Base-by-base conservation (phyloP, 371 early-diverging fungal species). In the Haplosporangium sp. region DNA sequence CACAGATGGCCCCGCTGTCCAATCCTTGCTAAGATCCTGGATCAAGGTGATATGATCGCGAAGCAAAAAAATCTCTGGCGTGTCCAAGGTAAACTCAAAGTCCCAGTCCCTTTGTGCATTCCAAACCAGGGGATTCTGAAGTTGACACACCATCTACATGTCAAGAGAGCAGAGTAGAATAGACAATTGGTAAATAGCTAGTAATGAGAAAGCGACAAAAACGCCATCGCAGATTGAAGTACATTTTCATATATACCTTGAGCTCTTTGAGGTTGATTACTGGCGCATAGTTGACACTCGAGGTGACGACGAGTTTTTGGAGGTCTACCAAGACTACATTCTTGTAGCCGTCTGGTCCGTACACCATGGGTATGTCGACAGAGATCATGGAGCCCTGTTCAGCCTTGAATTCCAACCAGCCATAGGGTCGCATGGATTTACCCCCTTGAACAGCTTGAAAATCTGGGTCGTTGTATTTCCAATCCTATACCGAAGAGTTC, bases 11-110 rank as follows among this genome's bases (percentile, higher is more conserved):
- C 83, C 84, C 0, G 90, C 84, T 11, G 89, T 84, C 89, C 93
- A 93, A 66, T 96, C 96, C 45, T 87, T 87, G 58, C 87, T 74
- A 13, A 93, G 67, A 73, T 96, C 96, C 74, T 90, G 90, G 20
- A 96, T 56, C 8, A 96, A 79, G 6, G 88, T 89, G n/a, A 95
- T 86, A 67, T 96, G 95, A 55, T 96, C 95, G 11, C 94, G 86
- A n/a, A 95, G 77, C 18, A 95, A 68, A 65, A 85, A 92, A 13
- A 92, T 74, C 29, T 82, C 74, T 14, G 91, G 77, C 1, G 72
- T 61, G 42, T 71, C 72, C 10, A 88, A 53, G 7, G 71, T 66
- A 14, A 89, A 60, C 14, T 85, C 83, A 66, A 93, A 85, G 11
- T 83, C 81, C 94, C 95, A 94, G 6, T 69, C 77, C 23, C 94